Conservation (phyloP, 441 rosid genomes). For the Erodium trifolium region DNA sequence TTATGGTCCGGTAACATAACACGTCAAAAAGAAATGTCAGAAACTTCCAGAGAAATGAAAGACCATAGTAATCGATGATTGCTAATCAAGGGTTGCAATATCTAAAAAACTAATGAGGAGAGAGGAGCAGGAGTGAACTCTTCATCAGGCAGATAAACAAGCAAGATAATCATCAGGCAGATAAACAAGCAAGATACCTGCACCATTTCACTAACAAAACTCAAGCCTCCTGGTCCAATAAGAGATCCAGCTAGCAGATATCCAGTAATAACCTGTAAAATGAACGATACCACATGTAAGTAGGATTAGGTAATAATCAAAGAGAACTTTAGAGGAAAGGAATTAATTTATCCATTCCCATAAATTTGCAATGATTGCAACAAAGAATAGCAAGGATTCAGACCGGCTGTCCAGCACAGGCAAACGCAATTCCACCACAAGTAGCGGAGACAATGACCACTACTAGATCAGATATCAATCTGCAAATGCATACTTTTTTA, state of each 20-base stretch:
- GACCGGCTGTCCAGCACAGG: slow-evolving; percentile 98
- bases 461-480: slow-evolving; percentile 28
- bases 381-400: slow-evolving; percentile 21
- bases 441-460: slow-evolving; percentile 69
- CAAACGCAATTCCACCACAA: slow-evolving; percentile 98
- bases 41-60: neutral
- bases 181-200: slow-evolving; percentile 64
- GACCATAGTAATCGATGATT: neutral
- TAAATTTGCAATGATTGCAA: slow-evolving; percentile 6
- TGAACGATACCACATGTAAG: slow-evolving; percentile 13
- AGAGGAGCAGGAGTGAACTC: neutral
- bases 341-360: neutral
- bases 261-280: slow-evolving; percentile 83
- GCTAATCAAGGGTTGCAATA: slow-evolving; percentile 3
- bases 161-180: slow-evolving; percentile 16
- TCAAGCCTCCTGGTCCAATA: slow-evolving; percentile 94
- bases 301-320: slow-evolving; percentile 12
- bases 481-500: slow-evolving; percentile 5
- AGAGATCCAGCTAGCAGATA: slow-evolving; percentile 88
- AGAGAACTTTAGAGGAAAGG: neutral
- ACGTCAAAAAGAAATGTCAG: neutral
- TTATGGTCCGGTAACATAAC: too few relatives aligned
- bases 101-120: neutral
- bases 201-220: slow-evolving; percentile 95
- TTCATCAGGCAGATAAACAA: slow-evolving; percentile 16